Base-by-base conservation (phyloP, 768 basidiomycete species). In the Filobasidium wieringae region DNA sequence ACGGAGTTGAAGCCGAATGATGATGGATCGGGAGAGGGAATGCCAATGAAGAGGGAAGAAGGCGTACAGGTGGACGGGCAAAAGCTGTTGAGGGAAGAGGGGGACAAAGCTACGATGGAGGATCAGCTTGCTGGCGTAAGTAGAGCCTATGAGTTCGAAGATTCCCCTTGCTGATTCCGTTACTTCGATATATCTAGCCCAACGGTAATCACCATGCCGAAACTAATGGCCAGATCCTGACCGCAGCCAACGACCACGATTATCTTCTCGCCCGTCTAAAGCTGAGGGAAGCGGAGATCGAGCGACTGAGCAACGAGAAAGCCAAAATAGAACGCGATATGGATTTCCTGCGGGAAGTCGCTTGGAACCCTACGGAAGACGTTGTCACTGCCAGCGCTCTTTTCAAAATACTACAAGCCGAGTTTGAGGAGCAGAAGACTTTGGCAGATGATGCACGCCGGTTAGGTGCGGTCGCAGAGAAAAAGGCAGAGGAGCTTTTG, bases 391-490 rank as follows among this genome's bases (percentile, higher is more conserved):
- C 43, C 4, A 47, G 43, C 40, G 34, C 52, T 2, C 17, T 39
- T 8, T 32, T 39, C 36, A 53, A 39, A 24, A 37, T 36, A 19
- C 33, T 53, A 27, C 19, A 53, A 36, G 52, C 32, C 9, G 31
- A 53, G 26, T 36, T 53, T 9, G 36, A 34, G 52, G 52, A 53
- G 29, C 26, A 34, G 31, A 53, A n/a, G 52, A 39, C 32, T n/a
- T 22, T 24, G 8, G 33, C 34, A 19, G 52, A 36, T 2, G 36
- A 53, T 19, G 52, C 52, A 11, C 36, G 40, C 15, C 12, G 31
- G 52, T 22, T 32, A 27, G 31, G 36, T 15, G 52, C 36, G 5
- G 52, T 34, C 12, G 33, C 34, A 8, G 34, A 53, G 24, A 39
- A 17, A n/a, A 39, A 30, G 36, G 52, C 34, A 9, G 52, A 53